phyloP scores from a whole-genome alignment of 352 stramenopile species.

The Phytophthora rubi region DNA sequence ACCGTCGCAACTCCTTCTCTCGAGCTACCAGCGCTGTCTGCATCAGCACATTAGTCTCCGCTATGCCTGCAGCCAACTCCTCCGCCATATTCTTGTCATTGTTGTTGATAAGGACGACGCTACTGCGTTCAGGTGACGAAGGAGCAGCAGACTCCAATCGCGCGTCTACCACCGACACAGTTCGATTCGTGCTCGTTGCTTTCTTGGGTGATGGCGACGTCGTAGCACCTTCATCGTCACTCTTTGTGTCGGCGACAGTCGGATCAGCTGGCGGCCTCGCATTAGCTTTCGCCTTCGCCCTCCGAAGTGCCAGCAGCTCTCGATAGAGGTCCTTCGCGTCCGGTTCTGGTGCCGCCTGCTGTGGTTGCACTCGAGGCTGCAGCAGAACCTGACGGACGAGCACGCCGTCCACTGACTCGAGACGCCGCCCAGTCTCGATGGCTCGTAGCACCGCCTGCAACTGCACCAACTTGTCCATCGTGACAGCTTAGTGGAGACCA shows the following conservation, averaged over 20 bases:
- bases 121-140: conserved; percentile 12
- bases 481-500: not conserved
- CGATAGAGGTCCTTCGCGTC: conserved; percentile 52
- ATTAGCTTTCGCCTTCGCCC: conserved; percentile 22
- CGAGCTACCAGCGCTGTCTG: conserved; percentile 21
- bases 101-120: not conserved
- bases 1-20: conserved; percentile 30
- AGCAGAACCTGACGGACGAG: conserved; percentile 59
- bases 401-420: conserved; percentile 58
- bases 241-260: no score
- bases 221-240: not conserved
- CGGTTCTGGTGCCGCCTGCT: conserved; percentile 4
- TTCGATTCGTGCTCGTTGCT: not conserved
- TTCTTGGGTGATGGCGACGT: conserved; percentile 20
- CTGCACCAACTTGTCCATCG: conserved; percentile 43
- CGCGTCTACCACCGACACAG: not conserved
- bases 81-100: conserved; percentile 3
- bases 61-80: conserved; percentile 7
- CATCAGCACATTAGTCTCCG: conserved; percentile 29
- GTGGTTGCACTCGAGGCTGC: conserved; percentile 19
- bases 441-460: conserved; percentile 56
- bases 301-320: conserved; percentile 43
- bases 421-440: conserved; percentile 58
- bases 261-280: conserved; percentile 8
- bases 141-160: conserved; percentile 6